Conservation (phyloP, 345 rosid genomes). For the Ricinus communis region DNA sequence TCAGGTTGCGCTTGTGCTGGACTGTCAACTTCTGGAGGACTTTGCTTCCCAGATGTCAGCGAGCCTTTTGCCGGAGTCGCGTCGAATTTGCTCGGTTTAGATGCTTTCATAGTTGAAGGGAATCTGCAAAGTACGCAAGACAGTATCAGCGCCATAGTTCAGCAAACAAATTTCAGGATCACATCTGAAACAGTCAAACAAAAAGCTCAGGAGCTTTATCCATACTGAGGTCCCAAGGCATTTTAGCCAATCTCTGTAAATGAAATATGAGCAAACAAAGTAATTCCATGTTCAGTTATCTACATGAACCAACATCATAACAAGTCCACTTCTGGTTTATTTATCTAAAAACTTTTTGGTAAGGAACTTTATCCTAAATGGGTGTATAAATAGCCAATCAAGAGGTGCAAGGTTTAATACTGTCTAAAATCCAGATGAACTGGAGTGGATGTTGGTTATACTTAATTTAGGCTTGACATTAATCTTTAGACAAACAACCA, state of each 20-base stretch:
- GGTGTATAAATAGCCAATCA: neutral
- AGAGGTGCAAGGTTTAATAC: neutral
- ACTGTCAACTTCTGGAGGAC: slow-evolving; percentile 42
- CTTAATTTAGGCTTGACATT: neutral
- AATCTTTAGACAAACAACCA: neutral
- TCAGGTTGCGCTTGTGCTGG: slow-evolving; percentile 43
- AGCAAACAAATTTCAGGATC: neutral
- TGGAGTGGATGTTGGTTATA: neutral
- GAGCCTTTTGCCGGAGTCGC: slow-evolving; percentile 71
- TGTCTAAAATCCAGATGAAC: neutral
- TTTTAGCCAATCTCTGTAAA: neutral
- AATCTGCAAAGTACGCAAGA: slow-evolving; percentile 48
- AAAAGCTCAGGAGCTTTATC: neutral
- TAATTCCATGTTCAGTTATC: neutral
- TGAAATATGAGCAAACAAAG: neutral
- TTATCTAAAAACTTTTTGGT: neutral
- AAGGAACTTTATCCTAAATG: neutral
- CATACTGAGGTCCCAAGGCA: neutral
- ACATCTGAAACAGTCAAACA: neutral
- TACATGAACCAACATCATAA: neutral
- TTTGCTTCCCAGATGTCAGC: slow-evolving; percentile 46
- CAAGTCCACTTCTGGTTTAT: neutral
- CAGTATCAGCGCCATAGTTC: slow-evolving; percentile 11
- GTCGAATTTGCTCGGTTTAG: slow-evolving; percentile 53
- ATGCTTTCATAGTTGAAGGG: slow-evolving; percentile 61